Conservation (phyloP, 2,329 filamentous ascomycete genomes). For the Paramyrothecium sp. region DNA sequence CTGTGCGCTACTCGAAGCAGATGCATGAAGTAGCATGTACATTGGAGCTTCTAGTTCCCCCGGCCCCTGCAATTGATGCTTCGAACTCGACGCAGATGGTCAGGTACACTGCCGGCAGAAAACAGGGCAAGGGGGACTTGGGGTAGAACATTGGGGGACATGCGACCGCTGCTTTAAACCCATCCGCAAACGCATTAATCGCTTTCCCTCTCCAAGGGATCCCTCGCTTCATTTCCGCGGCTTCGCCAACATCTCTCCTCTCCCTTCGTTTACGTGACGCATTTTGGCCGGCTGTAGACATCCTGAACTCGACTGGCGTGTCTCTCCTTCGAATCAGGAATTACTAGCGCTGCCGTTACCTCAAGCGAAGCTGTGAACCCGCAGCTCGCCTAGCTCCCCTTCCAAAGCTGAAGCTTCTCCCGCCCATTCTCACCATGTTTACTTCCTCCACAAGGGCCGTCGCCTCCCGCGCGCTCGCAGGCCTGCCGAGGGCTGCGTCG, state of each 20-base stretch:
- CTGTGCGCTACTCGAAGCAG: not conserved
- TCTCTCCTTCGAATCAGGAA: too few relatives aligned
- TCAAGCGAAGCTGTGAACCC: too few relatives aligned
- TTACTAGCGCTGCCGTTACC: too few relatives aligned
- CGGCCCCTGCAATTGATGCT: not conserved
- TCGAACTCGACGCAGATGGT: not conserved
- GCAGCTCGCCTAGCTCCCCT: too few relatives aligned
- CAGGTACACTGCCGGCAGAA: not conserved
- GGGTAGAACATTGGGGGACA: not conserved
- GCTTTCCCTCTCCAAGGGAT: not conserved
- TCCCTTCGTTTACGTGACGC: too few relatives aligned
- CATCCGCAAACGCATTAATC: not conserved
- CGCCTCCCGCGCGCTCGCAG: slow-evolving; percentile 28
- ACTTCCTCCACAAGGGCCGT: slow-evolving; percentile 37
- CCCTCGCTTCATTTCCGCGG: not conserved
- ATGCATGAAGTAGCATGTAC: slow-evolving; percentile 1
- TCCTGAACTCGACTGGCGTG: too few relatives aligned
- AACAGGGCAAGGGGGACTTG: not conserved
- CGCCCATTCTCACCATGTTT: slow-evolving; percentile 38
- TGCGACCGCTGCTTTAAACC: not conserved
- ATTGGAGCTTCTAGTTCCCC: slow-evolving; percentile 1
- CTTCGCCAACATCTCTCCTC: not conserved
- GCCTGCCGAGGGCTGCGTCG: slow-evolving; percentile 14
- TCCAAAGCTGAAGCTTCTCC: too few relatives aligned
- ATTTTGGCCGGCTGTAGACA: too few relatives aligned